Evolutionary conservation across 306 rosid genomes (phyloP).

Genomic region (Quercus aquifolioides): DNA sequence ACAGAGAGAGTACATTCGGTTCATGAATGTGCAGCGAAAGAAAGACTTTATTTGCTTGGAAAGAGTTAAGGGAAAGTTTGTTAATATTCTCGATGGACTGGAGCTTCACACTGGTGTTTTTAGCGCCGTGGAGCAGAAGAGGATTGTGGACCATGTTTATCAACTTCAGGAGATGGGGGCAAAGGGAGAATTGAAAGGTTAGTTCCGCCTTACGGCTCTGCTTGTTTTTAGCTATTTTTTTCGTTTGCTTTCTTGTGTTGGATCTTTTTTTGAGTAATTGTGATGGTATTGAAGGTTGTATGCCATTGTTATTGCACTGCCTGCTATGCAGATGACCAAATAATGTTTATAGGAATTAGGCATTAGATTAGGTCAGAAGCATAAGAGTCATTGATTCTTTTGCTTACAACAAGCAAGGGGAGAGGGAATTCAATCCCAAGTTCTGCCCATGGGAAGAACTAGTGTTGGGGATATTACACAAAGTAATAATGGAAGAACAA

Average conservation of each 20-base stretch:
- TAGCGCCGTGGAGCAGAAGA: slow-evolving; percentile 88
- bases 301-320: neutral
- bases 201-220: neutral
- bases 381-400: too few species aligned
- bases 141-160: slow-evolving; percentile 61
- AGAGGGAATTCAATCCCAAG: too few species aligned
- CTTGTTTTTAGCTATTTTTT: neutral
- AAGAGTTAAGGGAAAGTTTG: slow-evolving; percentile 63
- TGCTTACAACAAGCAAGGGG: too few species aligned
- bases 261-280: neutral
- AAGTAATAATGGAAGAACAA: too few species aligned
- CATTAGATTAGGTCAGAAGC: neutral
- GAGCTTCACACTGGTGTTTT: slow-evolving; percentile 81
- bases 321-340: neutral
- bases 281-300: neutral
- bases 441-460: too few species aligned
- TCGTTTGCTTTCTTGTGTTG: neutral
- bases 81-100: slow-evolving; percentile 80
- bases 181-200: slow-evolving; percentile 80
- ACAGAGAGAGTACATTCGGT: slow-evolving; percentile 71
- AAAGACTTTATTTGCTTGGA: slow-evolving; percentile 72
- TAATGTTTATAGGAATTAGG: neutral
- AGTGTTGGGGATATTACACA: too few species aligned
- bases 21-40: slow-evolving; percentile 55
- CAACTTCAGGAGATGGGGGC: slow-evolving; percentile 64